Evolutionary conservation across 2,329 filamentous ascomycete species (phyloP).

Genomic region (Fusarium sp.): DNA sequence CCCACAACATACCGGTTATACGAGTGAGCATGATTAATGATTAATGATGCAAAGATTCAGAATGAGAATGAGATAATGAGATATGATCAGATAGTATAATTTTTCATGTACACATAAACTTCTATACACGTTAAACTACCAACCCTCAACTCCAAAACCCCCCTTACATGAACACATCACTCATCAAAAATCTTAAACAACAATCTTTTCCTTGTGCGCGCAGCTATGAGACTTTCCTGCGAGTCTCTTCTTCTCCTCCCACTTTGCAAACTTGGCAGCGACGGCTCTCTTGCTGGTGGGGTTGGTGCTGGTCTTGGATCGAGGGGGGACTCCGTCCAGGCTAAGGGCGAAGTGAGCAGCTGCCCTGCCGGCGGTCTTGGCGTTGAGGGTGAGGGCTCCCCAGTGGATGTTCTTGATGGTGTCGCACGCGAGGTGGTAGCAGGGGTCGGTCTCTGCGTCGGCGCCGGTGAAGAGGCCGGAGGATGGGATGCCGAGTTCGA

Average conservation of each 20-base stretch:
- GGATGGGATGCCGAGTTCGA: conserved; percentile 55
- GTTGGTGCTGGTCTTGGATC: conserved; percentile 48
- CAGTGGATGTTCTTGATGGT: conserved; percentile 56
- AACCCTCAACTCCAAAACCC: not conserved
- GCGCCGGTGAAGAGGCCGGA: conserved; percentile 58
- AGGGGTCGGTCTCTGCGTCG: conserved; percentile 49
- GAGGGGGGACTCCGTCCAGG: conserved; percentile 50
- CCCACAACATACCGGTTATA: not conserved
- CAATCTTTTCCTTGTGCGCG: conserved; percentile 40
- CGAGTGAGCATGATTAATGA: not conserved
- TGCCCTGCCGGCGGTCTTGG: conserved; percentile 62
- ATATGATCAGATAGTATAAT: not conserved
- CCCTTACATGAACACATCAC: not conserved
- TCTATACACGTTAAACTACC: not conserved
- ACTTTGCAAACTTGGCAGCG: conserved; percentile 42
- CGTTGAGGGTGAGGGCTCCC: conserved; percentile 54
- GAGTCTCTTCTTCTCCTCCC: conserved; percentile 40
- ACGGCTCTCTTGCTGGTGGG: conserved; percentile 43
- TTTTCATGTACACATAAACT: not conserved
- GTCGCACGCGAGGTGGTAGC: conserved; percentile 58
- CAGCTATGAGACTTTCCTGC: conserved; percentile 48
- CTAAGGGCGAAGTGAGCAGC: conserved; percentile 58
- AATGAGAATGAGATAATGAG: conserved; percentile 2
- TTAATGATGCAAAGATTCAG: conserved; percentile 4
- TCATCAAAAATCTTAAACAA: conserved; percentile 23